Evolutionary conservation across 768 basidiomycete genomes (phyloP), one percentile per base, ranked within the genome.

Genomic region (Pulveroboletus sp.): DNA sequence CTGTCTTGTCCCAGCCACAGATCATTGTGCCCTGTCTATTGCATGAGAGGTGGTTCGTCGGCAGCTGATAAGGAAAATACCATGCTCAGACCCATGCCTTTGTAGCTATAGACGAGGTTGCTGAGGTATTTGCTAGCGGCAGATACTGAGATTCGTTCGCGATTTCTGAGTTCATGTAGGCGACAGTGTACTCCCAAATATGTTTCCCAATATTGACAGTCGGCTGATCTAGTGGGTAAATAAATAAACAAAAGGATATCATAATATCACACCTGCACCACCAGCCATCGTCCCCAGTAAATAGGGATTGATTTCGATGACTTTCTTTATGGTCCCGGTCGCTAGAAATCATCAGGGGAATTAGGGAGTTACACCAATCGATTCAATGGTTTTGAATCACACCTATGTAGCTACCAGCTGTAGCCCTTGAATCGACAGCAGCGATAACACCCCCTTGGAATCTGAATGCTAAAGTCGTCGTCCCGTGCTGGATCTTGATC

Each of bases 231-330:
- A 26, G 19, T 34, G 45, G 19, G 47, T 52, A 26, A 53, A 41
- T 60, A 34, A 9, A 2, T 38, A 26, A 17, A 30, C 9, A 23
- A 40, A 47, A 47, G 11, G 53, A 31, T 47, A 2, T 10, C n/a
- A 27, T 31, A 29, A 16, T 26, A 43, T 76, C 78, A 57, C 63
- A 85, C 93, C 95, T 60, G 96, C 96, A 70, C 95, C 95, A 71
- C 96, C 96, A 54, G 96, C 96, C 95, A 99, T 98, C 2, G 96
- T 99, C 53, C 96, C 96, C n/a, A 99, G 80, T 43, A 99, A 73
- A 74, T 93, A 98, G 35, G 92, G 92, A 73, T 98, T 98, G 71
- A 99, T 99, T 74, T 99, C 96, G 60, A 99, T 98, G 56, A 99
- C 94, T 76, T 97, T 99, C 78, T 95, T 98, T 54, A 99, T 92